These are phyloP conservation scores for Teratosphaeria nubilosa DNA, from an alignment of 2,329 filamentous ascomycete species.

Conservation along the genomic window DNA sequence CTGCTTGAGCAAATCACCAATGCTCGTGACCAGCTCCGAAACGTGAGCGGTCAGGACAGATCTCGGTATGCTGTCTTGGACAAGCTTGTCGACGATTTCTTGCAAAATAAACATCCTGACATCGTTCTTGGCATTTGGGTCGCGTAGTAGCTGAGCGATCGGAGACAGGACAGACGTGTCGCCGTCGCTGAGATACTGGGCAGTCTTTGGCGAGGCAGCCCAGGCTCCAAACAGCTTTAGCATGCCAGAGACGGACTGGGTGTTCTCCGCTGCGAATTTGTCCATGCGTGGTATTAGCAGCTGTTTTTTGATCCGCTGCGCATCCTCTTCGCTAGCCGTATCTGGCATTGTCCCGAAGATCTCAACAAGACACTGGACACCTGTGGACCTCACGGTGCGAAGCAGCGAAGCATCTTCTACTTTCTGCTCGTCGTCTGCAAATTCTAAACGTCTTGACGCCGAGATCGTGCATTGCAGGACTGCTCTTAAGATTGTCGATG, in stretches of 20 bases:
- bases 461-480: constrained; percentile 61
- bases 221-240: constrained; percentile 74
- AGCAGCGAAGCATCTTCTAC: constrained; percentile 45
- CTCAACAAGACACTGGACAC: constrained; percentile 72
- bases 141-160: constrained; percentile 60
- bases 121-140: constrained; percentile 69
- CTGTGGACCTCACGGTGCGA: constrained; percentile 56
- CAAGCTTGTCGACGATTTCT: constrained; percentile 59
- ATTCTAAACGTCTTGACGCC: constrained; percentile 26
- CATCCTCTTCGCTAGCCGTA: constrained; percentile 64
- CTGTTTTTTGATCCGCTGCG: constrained; percentile 60
- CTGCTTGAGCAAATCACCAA: constrained; percentile 45
- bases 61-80: constrained; percentile 48
- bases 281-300: constrained; percentile 67
- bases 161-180: constrained; percentile 47
- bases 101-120: constrained; percentile 74
- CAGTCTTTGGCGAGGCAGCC: constrained; percentile 57
- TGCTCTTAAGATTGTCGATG: constrained; percentile 60
- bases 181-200: constrained; percentile 50
- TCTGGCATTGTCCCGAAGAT: constrained; percentile 64
- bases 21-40: constrained; percentile 49
- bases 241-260: constrained; percentile 76
- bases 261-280: constrained; percentile 73
- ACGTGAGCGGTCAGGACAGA: constrained; percentile 56
- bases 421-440: constrained; percentile 14